phyloP scores from a whole-genome alignment of 495 filamentous ascomycete species.

The Immersiella caudata region DNA sequence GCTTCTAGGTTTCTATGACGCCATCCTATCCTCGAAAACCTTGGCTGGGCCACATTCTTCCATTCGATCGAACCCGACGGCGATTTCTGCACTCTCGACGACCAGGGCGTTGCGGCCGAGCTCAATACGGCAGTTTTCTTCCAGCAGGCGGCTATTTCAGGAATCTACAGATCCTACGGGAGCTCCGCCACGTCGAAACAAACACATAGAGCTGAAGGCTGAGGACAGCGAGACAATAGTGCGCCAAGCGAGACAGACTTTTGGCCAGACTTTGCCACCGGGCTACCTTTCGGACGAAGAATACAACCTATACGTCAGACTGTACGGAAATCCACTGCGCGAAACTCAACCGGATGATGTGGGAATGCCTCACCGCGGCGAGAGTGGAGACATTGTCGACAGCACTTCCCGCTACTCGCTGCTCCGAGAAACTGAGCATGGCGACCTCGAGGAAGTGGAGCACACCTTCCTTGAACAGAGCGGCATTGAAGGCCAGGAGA shows the following conservation, averaged over 20 bases:
- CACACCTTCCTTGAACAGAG: slow-evolving; percentile 34
- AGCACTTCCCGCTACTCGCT: slow-evolving; percentile 30
- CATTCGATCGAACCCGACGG: slow-evolving; percentile 19
- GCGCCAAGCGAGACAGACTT: slow-evolving; percentile 68
- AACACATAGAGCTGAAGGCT: slow-evolving; percentile 21
- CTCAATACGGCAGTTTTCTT: slow-evolving; percentile 43
- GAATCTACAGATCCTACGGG: slow-evolving; percentile 12
- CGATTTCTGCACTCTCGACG: slow-evolving; percentile 13
- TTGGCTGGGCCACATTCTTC: slow-evolving; percentile 26
- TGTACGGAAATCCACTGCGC: slow-evolving; percentile 72
- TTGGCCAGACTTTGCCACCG: slow-evolving; percentile 78
- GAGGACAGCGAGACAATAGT: slow-evolving; percentile 64
- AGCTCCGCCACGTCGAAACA: slow-evolving; percentile 6
- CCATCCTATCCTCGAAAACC: slow-evolving; percentile 34
- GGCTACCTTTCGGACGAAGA: slow-evolving; percentile 70
- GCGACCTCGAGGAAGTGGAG: slow-evolving; percentile 63
- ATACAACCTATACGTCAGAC: slow-evolving; percentile 71
- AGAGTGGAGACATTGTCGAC: slow-evolving; percentile 28
- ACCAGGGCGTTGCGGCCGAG: slow-evolving; percentile 15
- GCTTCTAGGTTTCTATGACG: slow-evolving; percentile 50
- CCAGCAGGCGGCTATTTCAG: slow-evolving; percentile 35
- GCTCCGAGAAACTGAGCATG: slow-evolving; percentile 62
- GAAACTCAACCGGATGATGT: slow-evolving; percentile 61
- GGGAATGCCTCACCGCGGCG: slow-evolving; percentile 45
- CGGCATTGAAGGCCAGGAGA: slow-evolving; percentile 22